Evolutionary conservation across 2,329 filamentous ascomycete genomes (phyloP), one percentile per base, ranked within the genome.

Genomic region (Fusarium beomiforme): DNA sequence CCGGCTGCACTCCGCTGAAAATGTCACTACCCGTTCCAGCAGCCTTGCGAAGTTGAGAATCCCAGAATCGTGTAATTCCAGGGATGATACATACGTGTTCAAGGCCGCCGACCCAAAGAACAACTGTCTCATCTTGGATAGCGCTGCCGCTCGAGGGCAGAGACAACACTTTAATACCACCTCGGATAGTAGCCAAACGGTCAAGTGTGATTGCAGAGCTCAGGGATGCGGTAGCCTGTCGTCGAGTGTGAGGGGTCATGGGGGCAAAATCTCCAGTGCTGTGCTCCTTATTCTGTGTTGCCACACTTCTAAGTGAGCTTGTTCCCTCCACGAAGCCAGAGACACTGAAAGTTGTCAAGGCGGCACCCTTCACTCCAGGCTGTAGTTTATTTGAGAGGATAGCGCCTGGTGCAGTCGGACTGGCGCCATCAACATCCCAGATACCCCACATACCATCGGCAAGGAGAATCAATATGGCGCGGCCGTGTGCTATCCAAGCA

Each of bases 381-480:
- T 83, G 83, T 34, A 87, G 80, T 71, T 85, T 87, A 42, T 82
- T 85, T 26, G 88, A 83, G 7, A 89, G 78, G 1, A 83, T 77
- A 63, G 83, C 78, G 50, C 83, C 78, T 14, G 79, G 67, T 16
- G 77, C 74, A 37, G 84, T 78, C 3, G 88, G 86, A 41, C 86
- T 86, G 33, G 83, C 83, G 11, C 88, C 87, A 67, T 91, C 88
- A 46, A 91, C 84, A 72, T 91, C 89, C 89, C 89, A 91, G 36
- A 91, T 87, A 17, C 88, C 90, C 90, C 90, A 91, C 76, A 89
- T 89, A 10, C 89, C 90, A 71, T 91, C 90, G 2, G 87, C 86
- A 6, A 91, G 81, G 5, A 91, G 81, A 2, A 84, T 83, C 42
- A 91, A 80, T 31, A 91, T 81, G 8, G 89, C 89, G 49, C 86